Conservation (phyloP, 805 yeast species). For the Sugiyamaella boreocaroliniensis region DNA sequence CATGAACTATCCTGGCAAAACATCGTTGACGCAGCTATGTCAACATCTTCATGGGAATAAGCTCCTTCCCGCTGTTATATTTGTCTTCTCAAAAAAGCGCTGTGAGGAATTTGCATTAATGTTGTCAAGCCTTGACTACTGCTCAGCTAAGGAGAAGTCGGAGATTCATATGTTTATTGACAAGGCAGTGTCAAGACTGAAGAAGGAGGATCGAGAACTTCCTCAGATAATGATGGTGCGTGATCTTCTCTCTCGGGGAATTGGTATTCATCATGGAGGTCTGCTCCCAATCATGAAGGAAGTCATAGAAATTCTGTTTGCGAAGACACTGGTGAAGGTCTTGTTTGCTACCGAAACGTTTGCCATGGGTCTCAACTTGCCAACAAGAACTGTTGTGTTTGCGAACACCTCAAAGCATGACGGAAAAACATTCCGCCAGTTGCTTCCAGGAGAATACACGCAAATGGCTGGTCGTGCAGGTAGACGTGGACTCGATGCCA, state of each 20-base stretch:
- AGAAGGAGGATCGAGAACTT: conserved; percentile 84
- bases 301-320: conserved; percentile 83
- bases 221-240: conserved; percentile 85
- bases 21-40: conserved; percentile 68
- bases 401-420: conserved; percentile 83
- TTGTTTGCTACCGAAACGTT: conserved; percentile 96
- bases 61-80: conserved; percentile 84
- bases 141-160: conserved; percentile 77
- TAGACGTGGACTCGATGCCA: conserved; percentile 87
- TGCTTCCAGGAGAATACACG: conserved; percentile 93
- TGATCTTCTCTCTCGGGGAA: conserved; percentile 80
- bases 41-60: conserved; percentile 60
- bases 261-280: conserved; percentile 96
- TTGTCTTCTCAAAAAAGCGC: conserved; percentile 87
- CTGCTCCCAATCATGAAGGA: conserved; percentile 88
- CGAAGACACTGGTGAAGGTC: conserved; percentile 79
- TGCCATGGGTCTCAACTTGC: conserved; percentile 97
- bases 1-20: conserved; percentile 57
- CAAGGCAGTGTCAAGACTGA: conserved; percentile 76
- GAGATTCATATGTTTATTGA: conserved; percentile 92
- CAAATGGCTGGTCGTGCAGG: conserved; percentile 99
- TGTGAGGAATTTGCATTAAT: conserved; percentile 91
- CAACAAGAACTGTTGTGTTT: conserved; percentile 94
- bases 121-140: conserved; percentile 65
- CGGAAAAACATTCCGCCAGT: conserved; percentile 71